A percentile compares a stretch with the other conserved stretches of the same genome.
Conservation (phyloP, 2,329 filamentous ascomycete species). For the Penicillium freii region DNA sequence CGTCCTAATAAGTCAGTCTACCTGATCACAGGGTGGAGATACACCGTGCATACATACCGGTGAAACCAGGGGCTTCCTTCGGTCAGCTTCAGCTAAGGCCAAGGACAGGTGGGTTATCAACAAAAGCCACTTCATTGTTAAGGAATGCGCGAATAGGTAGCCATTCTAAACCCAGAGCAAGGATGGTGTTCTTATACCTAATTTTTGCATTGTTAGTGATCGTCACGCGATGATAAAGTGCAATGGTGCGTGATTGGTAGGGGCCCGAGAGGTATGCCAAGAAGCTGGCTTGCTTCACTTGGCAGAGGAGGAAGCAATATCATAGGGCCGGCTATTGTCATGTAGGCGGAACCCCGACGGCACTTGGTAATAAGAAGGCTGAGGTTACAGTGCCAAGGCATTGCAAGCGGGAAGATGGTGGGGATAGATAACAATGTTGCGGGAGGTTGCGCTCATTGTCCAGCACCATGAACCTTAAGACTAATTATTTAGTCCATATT, state of each 20-base stretch:
- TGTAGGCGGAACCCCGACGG: slow-evolving; percentile 20
- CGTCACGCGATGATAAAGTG: slow-evolving; percentile 9
- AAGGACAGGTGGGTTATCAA: slow-evolving; percentile 9
- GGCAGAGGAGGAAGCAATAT: slow-evolving; percentile 5
- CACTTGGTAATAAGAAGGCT: slow-evolving; percentile 10
- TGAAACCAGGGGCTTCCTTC: slow-evolving; percentile 16
- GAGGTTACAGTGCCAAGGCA: slow-evolving; percentile 19
- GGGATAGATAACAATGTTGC: neutral
- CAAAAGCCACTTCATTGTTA: slow-evolving; percentile 15
- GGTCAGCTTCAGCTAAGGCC: slow-evolving; percentile 4
- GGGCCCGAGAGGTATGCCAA: slow-evolving; percentile 6
- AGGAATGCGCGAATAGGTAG: neutral
- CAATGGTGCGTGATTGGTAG: slow-evolving; percentile 5
- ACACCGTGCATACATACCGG: slow-evolving; percentile 10
- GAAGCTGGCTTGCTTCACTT: slow-evolving; percentile 10
- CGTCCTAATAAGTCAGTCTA: slow-evolving; percentile 15
- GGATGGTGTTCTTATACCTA: slow-evolving; percentile 2
- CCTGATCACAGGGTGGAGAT: neutral
- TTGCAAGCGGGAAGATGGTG: neutral
- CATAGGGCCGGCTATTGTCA: slow-evolving; percentile 9
- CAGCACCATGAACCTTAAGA: neutral
- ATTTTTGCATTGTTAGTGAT: neutral
- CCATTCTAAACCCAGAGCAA: neutral
- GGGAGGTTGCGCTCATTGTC: neutral
- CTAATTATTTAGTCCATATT: neutral